Evolutionary conservation across 2,329 filamentous ascomycete species (phyloP).

Genomic region (Paraphoma sp.): DNA sequence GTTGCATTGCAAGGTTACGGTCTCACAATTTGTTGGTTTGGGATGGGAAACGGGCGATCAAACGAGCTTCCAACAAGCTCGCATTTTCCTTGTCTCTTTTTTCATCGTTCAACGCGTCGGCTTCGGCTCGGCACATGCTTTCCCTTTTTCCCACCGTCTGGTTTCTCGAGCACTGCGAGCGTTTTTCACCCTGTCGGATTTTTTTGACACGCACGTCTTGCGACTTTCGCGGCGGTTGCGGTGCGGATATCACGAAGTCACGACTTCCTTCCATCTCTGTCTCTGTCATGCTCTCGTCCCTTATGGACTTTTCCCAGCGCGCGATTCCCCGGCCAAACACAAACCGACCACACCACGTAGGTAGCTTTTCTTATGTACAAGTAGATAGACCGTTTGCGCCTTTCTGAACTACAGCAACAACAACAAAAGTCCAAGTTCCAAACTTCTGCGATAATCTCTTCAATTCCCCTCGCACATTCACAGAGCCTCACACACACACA

Average conservation of each 20-base stretch:
- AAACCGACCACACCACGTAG: conserved; percentile 1
- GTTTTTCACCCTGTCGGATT: conserved; percentile 1
- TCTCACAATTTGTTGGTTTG: background rate
- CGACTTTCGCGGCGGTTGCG: background rate
- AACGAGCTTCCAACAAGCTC: background rate
- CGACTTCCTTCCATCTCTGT: conserved; percentile 13
- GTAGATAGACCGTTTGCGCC: conserved; percentile 1
- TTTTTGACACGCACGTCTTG: background rate
- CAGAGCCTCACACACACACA: too few relatives aligned
- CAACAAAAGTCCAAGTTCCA: background rate
- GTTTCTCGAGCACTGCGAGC: background rate
- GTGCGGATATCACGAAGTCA: conserved; percentile 22
- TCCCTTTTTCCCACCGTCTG: background rate
- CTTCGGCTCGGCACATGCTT: background rate
- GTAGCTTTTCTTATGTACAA: conserved; percentile 7
- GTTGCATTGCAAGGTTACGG: conserved; percentile 5
- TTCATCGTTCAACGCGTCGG: conserved; percentile 5
- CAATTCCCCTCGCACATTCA: too few relatives aligned
- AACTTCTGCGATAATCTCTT: too few relatives aligned
- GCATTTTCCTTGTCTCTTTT: conserved; percentile 12
- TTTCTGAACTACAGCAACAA: conserved; percentile 6
- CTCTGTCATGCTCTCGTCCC: too few relatives aligned
- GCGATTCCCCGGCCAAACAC: conserved; percentile 3
- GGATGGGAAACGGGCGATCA: background rate
- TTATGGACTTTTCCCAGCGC: background rate